Base-by-base conservation (phyloP, 1,284 basidiomycete species). In the Puccinia polysora region DNA sequence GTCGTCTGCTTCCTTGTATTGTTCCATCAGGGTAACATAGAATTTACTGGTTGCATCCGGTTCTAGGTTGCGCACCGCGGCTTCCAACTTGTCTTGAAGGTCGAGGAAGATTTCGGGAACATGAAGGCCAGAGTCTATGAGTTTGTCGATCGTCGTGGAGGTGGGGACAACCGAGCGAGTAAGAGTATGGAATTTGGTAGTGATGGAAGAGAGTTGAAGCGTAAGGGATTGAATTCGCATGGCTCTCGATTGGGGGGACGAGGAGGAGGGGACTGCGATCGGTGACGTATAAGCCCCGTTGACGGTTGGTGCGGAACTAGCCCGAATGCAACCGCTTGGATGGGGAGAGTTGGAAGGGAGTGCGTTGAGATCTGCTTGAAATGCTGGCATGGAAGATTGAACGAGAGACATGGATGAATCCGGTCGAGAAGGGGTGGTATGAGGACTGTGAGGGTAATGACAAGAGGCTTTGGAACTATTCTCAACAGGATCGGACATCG, bases 221-320 rank as follows among this genome's bases (percentile, higher is more conserved):
- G 68, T 50, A 47, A 62, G 43, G 36, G 68, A 60, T 52, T 70
- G 68, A 32, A 70, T 62, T 49, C 68, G 25, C 68, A 70, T 70
- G 40, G 56, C 58, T 25, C 68, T 25, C 40, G 68, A 70, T 62
- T 70, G 68, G 18, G 45, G 30, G 25, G 68, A 70, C 45, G 43
- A 59, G 38, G 68, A 52, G 25, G 68, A 62, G 25, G 34, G 45
- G 45, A 50, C n/a, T 20, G 34, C 15, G 36, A 34, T 15, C 25
- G 43, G 15, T 55, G 47, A 50, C 36, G 62, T n/a, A 20, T 32
- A 32, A 38, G 7, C 36, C 25, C 12, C 36, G n/a, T 64, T 1
- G 23, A 12, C 23, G 25, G 62, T 20, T 14, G 38, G 64, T 32
- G 49, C 28, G 25, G 50, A 58, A 14, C 53, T 34, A 12, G 38